Evolutionary conservation across 1,139 yeast genomes (phyloP), one percentile per base, ranked within the genome.

Genomic region (Saccharomycopsis hybrid): DNA sequence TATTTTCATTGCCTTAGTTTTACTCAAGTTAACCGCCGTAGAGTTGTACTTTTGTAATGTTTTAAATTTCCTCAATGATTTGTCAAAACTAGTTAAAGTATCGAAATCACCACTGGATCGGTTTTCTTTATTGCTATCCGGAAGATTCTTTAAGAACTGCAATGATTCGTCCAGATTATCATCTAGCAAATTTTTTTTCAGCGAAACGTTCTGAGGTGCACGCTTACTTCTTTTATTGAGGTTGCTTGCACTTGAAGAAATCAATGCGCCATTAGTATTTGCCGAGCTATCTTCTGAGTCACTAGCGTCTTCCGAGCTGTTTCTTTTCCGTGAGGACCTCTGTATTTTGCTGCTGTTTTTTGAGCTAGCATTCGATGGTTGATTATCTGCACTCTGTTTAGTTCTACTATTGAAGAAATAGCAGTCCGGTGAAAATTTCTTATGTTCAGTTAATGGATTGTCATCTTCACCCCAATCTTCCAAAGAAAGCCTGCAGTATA

Each of bases 391-490:
- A 25, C 18, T 41, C 25, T 43, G 30, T 35, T 42, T 39, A 24
- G 44, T 44, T 39, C 44, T 18, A 36, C 56, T 48, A 13, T 62
- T 53, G 51, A 73, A 69, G 49, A 79, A 76, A 58, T 73, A 74
- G 58, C 94, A 85, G 28, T 64, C 66, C 0, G 71, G 70, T 5
- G 70, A 65, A 54, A 80, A 67, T 37, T 65, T 64, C 32, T 60
- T 61, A 59, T 81, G 87, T 50, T 77, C 85, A 3, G 57, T 64
- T 31, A 74, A 55, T 0, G 94, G 94, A 54, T 76, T 80, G 64
- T 87, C 95, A 2, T 70, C 70, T 0, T 66, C 64, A 55, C 78
- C 87, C 95, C 95, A 87, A 3, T 80, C 82, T 56, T 82, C 87
- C 25, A 87, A 68, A 1, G 81, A 71, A 24, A 80, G 68, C 5